Conservation (phyloP, 768 basidiomycete genomes). For the Glaciozyma antarctica region DNA sequence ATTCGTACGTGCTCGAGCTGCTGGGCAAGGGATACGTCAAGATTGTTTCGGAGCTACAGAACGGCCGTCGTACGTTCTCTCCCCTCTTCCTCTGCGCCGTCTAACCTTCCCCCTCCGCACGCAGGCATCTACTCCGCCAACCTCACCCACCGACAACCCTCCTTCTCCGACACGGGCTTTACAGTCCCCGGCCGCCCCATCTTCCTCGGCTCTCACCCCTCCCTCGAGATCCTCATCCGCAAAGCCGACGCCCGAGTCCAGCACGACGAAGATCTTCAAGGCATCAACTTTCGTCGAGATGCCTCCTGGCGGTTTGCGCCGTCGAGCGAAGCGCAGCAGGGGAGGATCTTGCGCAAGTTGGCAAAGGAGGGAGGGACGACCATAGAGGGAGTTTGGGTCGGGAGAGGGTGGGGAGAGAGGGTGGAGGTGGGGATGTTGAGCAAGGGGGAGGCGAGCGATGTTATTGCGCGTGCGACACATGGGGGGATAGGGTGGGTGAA, state of each 20-base stretch:
- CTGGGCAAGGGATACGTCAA: conserved; percentile 61
- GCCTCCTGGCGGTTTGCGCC: conserved; percentile 9
- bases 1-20: conserved; percentile 64
- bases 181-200: neutral
- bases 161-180: neutral
- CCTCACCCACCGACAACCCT: neutral
- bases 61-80: conserved; percentile 5
- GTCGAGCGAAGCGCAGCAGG: conserved; percentile 37
- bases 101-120: neutral
- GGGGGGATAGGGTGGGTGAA: conserved; percentile 43
- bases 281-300: conserved; percentile 6
- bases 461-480: conserved; percentile 66
- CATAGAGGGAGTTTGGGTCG: conserved; percentile 22
- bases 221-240: conserved; percentile 1
- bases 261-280: neutral
- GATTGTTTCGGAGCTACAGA: conserved; percentile 46
- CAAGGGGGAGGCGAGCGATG: conserved; percentile 69
- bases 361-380: neutral
- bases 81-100: neutral
- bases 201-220: neutral
- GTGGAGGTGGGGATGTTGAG: conserved; percentile 46
- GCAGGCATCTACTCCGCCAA: neutral
- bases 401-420: conserved; percentile 34
- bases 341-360: conserved; percentile 2
- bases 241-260: conserved; percentile 7